Evolutionary conservation across 169 alveolate species (phyloP).

Genomic region (Ophryocystis elektroscirrha): DNA sequence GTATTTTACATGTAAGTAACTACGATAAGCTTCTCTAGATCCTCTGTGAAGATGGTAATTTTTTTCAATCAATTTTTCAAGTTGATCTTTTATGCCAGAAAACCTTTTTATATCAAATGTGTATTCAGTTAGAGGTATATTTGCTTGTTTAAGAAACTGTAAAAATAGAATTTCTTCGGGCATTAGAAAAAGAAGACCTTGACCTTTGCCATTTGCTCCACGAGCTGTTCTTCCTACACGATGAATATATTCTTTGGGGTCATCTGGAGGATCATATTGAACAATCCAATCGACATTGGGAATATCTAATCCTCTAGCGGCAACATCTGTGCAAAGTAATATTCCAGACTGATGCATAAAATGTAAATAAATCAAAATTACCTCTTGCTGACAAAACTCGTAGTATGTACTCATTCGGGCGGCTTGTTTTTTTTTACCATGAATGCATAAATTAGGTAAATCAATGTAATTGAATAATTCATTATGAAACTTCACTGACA

Average conservation of each 20-base stretch:
- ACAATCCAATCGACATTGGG: slow-evolving; percentile 98
- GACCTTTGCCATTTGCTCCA: slow-evolving; percentile 82
- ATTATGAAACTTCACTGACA: slow-evolving; percentile 87
- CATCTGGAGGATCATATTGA: slow-evolving; percentile 98
- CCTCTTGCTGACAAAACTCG: slow-evolving; percentile 72
- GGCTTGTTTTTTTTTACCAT: slow-evolving; percentile 86
- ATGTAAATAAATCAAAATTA: slow-evolving; percentile 5
- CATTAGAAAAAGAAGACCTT: slow-evolving; percentile 81
- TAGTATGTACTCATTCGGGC: slow-evolving; percentile 72
- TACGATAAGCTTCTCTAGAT: not conserved
- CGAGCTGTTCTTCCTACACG: slow-evolving; percentile 98
- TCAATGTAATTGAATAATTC: slow-evolving; percentile 91
- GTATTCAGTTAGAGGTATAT: slow-evolving; percentile 12
- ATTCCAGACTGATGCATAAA: slow-evolving; percentile 49
- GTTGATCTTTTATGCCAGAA: not conserved
- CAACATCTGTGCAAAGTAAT: slow-evolving; percentile 95
- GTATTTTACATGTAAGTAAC: not conserved
- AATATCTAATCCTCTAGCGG: slow-evolving; percentile 97
- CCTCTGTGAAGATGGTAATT: not conserved
- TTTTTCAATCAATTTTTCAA: not conserved
- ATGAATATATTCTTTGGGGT: slow-evolving; percentile 95
- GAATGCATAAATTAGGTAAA: slow-evolving; percentile 74
- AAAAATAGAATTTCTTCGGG: slow-evolving; percentile 69
- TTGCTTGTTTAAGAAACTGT: slow-evolving; percentile 20
- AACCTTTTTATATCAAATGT: not conserved